Evolutionary conservation across 2,329 filamentous ascomycete species (phyloP), one percentile per base, ranked within the genome.

Genomic region (Eurotiales sp.): DNA sequence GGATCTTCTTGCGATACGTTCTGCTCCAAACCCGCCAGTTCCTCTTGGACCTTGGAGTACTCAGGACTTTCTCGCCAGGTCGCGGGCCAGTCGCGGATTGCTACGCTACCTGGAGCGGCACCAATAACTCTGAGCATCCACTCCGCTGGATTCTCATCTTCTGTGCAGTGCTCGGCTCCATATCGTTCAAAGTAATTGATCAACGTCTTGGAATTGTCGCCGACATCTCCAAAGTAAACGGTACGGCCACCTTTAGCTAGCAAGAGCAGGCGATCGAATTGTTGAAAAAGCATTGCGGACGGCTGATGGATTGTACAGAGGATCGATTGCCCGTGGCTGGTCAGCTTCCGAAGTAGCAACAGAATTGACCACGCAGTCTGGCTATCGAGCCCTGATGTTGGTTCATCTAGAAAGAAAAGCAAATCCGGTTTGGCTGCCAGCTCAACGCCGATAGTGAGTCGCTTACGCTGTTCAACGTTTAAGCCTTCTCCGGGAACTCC

Each of bases 281-380:
- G 83, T 67, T 95, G 87, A 75, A 96, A 95, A 41, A 96, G 77
- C 76, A 95, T 88, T 36, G 89, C 89, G 8, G 87, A 92, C 12
- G 91, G 91, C 67, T 96, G 91, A 67, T 96, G 91, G 55, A 96
- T 95, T 0, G 91, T 96, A 71, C 88, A 95, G 11, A 96, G 81
- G 64, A 96, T 85, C 23, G 91, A 90, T 67, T 93, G 88, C 10
- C 91, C 91, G 52, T 82, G 85, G 67, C 92, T 87, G 59, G 90
- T 88, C 25, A 96, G 77, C 71, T 92, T 95, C 69, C 92, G 85
- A 27, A 96, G 79, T n/a, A 96, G 80, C 59, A 86, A 83, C 44
- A 88, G 79, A 63, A 96, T 95, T 56, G 88, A 86, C 88, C 88
- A 95, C 0, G 89, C 90, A 2, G 88, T 93, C 69, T 95, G 90